Evolutionary conservation across 192 early-diverging fungal genomes (phyloP), one percentile per base, ranked within the genome.

Genomic region (Backusella luteola): DNA sequence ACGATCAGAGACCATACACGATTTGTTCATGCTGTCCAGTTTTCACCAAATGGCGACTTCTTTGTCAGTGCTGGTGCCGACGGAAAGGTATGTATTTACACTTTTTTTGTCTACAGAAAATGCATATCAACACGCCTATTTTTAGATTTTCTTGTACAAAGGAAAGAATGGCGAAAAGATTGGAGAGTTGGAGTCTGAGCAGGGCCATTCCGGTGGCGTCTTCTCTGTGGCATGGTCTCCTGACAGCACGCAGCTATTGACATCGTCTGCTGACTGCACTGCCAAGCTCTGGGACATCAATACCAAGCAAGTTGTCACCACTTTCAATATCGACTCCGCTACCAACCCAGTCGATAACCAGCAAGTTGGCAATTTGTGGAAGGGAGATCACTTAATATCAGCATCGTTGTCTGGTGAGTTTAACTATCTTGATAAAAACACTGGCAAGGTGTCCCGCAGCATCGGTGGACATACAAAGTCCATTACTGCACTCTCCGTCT

Each of bases 321-420:
- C 89, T 3, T 89, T 92, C 73, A 76, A 81, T 29, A 78, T 91
- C 66, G 73, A 84, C 67, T 66, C 73, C 8, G 78, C 75, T 32
- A 66, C 73, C 17, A 56, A 75, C 6, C 49, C 75, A 23, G 63
- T 92, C 56, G 91, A 92, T 34, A 85, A 94, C 72, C 97, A 98
- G 81, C 98, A 99, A 85, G 92, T 99, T 26, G 98, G 98, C 67
- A 93, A 92, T 73, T 80, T 97, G 76, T 98, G 97, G 97, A 88
- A 89, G 35, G 94, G 91, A 42, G 81, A 89, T 67, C 76, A 90
- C 69, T 76, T 98, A 6, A 69, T 99, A 56, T 90, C 91, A 66
- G 81, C 95, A 34, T 96, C 96, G 14, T 84, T 97, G 19, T 93
- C 88, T 17, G 98, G 98, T 34, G 89, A 94, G 73, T 82, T 99